Evolutionary conservation across 225 moss, liverwort and hornwort genomes (phyloP).

Genomic region (Physcomitrium patens): DNA sequence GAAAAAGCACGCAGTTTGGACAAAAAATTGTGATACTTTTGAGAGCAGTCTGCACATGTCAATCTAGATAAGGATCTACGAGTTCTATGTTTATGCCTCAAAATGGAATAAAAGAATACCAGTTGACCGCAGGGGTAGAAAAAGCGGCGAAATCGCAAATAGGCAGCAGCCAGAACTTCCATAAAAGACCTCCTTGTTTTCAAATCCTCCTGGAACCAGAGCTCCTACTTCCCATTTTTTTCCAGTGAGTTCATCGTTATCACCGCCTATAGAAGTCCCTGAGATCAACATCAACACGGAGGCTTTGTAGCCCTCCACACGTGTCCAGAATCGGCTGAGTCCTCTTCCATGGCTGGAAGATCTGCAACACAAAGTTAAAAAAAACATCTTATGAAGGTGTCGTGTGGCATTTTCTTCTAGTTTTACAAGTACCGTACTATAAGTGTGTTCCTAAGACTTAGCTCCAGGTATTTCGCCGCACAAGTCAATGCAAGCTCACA

Average conservation of each 20-base stretch:
- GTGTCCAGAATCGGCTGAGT: conserved; percentile 82
- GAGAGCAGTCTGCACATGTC: conserved; percentile 10
- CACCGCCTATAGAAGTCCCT: conserved; percentile 56
- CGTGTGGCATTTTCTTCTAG: background rate
- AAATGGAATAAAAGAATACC: conserved; percentile 52
- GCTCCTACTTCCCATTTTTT: conserved; percentile 70
- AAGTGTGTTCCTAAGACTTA: background rate
- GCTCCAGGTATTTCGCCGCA: too few species aligned
- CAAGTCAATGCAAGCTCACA: background rate
- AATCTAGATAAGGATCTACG: conserved; percentile 2
- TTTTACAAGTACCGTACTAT: background rate
- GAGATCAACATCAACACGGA: conserved; percentile 74
- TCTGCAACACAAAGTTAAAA: conserved; percentile 47
- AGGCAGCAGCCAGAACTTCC: conserved; percentile 83
- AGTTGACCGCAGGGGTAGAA: conserved; percentile 71
- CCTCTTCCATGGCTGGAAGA: conserved; percentile 88
- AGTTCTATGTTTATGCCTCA: background rate
- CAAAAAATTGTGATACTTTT: background rate
- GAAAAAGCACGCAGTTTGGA: conserved; percentile 15
- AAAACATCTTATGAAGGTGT: conserved; percentile 3
- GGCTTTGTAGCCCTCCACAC: conserved; percentile 86
- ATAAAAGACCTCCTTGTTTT: conserved; percentile 82
- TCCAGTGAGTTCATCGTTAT: conserved; percentile 37
- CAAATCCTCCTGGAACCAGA: conserved; percentile 78
- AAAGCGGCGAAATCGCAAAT: conserved; percentile 68